These are phyloP conservation scores for Alopecurus myosuroides DNA, from an alignment of 176 grass and related monocot genomes.

Conservation along the genomic window DNA sequence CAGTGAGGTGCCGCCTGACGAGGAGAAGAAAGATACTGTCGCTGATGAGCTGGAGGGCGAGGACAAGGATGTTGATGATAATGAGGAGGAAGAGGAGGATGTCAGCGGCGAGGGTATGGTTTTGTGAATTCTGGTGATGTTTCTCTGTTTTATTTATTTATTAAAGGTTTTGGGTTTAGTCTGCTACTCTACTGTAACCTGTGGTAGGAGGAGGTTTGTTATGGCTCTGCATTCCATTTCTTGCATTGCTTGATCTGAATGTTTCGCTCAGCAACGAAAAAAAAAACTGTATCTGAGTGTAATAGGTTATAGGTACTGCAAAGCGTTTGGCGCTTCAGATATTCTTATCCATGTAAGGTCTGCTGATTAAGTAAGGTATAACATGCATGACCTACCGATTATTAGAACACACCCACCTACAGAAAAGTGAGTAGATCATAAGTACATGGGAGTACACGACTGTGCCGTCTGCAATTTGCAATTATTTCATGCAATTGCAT, in stretches of 20 bases:
- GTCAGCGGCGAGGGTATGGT: background rate
- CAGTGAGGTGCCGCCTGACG: slow-evolving; percentile 8
- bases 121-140: background rate
- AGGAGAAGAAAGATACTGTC: background rate
- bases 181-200: background rate
- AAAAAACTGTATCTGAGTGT: background rate
- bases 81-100: slow-evolving; percentile 2
- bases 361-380: background rate
- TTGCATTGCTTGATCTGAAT: background rate
- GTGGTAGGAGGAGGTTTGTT: background rate
- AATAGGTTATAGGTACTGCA: too few species aligned
- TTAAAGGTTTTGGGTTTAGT: background rate
- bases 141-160: background rate
- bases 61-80: background rate
- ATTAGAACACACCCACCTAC: background rate
- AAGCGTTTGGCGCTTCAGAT: background rate
- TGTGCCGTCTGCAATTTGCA: background rate
- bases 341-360: background rate
- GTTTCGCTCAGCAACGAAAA: background rate
- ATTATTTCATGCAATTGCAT: background rate
- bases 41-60: slow-evolving; percentile 15
- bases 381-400: background rate
- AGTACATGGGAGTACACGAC: background rate
- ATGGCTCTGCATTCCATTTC: background rate
- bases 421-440: background rate